Percentiles rank a stretch among this genome's conserved stretches.
Conservation (phyloP, 2,329 filamentous ascomycete genomes). For the Daldinia sp. region DNA sequence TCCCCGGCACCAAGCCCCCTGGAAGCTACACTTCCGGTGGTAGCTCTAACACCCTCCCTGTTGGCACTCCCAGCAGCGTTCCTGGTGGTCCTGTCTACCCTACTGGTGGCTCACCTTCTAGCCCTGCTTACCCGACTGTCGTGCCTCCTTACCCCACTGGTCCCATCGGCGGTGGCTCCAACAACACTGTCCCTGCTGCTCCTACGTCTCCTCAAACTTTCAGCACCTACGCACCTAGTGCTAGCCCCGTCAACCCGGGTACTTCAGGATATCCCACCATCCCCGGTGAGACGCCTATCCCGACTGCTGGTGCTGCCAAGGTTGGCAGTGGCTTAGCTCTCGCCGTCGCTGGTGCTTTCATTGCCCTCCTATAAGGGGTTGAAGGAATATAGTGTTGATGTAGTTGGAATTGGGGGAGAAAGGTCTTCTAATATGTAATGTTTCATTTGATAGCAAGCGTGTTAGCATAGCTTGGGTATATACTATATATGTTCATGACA, state of each 20-base stretch:
- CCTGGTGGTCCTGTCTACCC: not conserved
- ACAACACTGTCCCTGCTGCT: constrained; percentile 15
- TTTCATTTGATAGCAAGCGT: constrained; percentile 33
- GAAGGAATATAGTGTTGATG: not conserved
- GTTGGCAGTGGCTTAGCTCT: constrained; percentile 40
- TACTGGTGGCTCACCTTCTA: constrained; percentile 11
- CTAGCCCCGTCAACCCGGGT: constrained; percentile 14
- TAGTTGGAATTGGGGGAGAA: constrained; percentile 12
- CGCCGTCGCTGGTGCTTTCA: constrained; percentile 37
- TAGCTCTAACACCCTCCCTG: constrained; percentile 1
- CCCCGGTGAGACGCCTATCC: constrained; percentile 31
- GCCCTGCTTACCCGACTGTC: constrained; percentile 11
- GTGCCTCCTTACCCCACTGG: constrained; percentile 33
- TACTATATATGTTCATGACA: constrained; percentile 38
- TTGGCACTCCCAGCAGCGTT: not conserved
- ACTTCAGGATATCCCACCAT: constrained; percentile 27
- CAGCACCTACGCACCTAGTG: constrained; percentile 24
- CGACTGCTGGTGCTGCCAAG: constrained; percentile 41
- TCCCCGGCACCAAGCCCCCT: constrained; percentile 3
- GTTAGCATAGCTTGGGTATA: constrained; percentile 32
- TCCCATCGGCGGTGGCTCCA: constrained; percentile 15
- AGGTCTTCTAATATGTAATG: constrained; percentile 37
- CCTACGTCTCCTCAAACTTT: constrained; percentile 11
- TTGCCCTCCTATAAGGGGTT: constrained; percentile 36
- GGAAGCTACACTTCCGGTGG: constrained; percentile 16